A percentile compares a stretch with the other conserved stretches of the same genome.
Evolutionary conservation across 371 early-diverging fungal genomes (phyloP).

Genomic region (Phascolomyces articulosus): DNA sequence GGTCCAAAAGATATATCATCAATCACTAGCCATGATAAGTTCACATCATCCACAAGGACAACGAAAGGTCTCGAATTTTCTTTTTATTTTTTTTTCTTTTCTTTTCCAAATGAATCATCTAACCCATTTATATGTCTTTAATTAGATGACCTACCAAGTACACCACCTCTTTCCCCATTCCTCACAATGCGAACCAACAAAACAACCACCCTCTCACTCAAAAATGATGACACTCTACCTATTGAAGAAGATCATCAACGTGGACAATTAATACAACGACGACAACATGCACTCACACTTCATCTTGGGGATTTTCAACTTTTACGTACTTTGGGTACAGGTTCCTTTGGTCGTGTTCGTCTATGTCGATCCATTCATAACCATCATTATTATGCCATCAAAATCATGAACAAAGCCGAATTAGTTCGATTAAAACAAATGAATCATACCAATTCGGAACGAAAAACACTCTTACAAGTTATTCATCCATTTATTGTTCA

Average conservation of each 20-base stretch:
- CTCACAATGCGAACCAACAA: too few species aligned
- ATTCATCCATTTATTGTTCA: constrained; percentile 81
- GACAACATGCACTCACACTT: not conserved
- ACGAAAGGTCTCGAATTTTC: too few species aligned
- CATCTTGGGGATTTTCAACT: constrained; percentile 20
- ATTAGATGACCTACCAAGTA: too few species aligned
- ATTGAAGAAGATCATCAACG: not conserved
- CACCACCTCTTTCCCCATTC: too few species aligned
- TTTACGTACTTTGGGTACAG: constrained; percentile 64
- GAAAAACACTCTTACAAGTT: constrained; percentile 75
- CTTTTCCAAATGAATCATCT: too few species aligned
- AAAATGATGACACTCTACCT: too few species aligned
- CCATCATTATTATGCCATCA: constrained; percentile 91
- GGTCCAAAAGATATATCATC: not conserved
- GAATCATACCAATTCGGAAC: constrained; percentile 79
- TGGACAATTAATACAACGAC: not conserved
- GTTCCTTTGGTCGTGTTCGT: constrained; percentile 70
- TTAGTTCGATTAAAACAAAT: constrained; percentile 85
- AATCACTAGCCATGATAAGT: too few species aligned
- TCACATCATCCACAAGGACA: too few species aligned
- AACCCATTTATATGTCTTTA: too few species aligned
- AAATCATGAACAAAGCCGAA: constrained; percentile 88
- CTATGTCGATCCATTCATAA: constrained; percentile 44
- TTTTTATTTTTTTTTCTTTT: too few species aligned
- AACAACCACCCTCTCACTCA: too few species aligned